These are phyloP conservation scores for Penicillium angulare DNA, from an alignment of 495 filamentous ascomycete genomes.

Conservation along the genomic window DNA sequence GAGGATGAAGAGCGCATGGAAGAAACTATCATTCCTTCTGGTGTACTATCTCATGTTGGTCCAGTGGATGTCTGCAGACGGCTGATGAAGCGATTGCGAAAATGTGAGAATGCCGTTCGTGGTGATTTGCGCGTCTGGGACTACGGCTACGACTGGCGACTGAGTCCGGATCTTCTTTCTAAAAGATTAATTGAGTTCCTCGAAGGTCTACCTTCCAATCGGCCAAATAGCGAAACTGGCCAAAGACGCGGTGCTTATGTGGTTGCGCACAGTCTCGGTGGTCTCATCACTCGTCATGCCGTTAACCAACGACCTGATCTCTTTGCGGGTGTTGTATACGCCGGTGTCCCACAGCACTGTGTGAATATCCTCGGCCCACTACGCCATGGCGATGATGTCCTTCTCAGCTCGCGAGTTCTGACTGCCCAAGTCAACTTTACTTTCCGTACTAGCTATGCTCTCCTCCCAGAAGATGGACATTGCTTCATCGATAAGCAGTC, in stretches of 20 bases:
- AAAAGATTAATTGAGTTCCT: slow-evolving; percentile 67
- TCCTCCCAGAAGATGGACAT: slow-evolving; percentile 83
- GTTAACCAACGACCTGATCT: slow-evolving; percentile 86
- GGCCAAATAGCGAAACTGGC: slow-evolving; percentile 1
- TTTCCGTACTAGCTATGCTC: slow-evolving; percentile 78
- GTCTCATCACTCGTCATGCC: slow-evolving; percentile 84
- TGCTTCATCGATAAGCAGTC: slow-evolving; percentile 87
- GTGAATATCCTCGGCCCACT: slow-evolving; percentile 90
- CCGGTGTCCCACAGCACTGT: slow-evolving; percentile 79
- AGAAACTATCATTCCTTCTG: slow-evolving; percentile 74
- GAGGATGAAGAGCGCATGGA: slow-evolving; percentile 87
- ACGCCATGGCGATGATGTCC: slow-evolving; percentile 85
- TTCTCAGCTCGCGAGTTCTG: slow-evolving; percentile 84
- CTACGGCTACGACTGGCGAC: slow-evolving; percentile 94
- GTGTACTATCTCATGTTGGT: slow-evolving; percentile 86
- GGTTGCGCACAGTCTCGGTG: slow-evolving; percentile 87
- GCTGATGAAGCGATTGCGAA: slow-evolving; percentile 73
- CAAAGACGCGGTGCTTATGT: slow-evolving; percentile 65
- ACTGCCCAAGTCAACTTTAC: slow-evolving; percentile 96
- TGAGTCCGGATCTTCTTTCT: slow-evolving; percentile 78
- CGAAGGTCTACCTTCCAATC: slow-evolving; percentile 71
- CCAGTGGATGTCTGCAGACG: slow-evolving; percentile 86
- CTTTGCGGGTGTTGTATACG: slow-evolving; percentile 83
- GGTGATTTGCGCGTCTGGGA: slow-evolving; percentile 79
- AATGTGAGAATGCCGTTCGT: slow-evolving; percentile 66